Base-by-base conservation (phyloP, 805 yeast genomes). In the Sugiyamaella boreocaroliniensis region DNA sequence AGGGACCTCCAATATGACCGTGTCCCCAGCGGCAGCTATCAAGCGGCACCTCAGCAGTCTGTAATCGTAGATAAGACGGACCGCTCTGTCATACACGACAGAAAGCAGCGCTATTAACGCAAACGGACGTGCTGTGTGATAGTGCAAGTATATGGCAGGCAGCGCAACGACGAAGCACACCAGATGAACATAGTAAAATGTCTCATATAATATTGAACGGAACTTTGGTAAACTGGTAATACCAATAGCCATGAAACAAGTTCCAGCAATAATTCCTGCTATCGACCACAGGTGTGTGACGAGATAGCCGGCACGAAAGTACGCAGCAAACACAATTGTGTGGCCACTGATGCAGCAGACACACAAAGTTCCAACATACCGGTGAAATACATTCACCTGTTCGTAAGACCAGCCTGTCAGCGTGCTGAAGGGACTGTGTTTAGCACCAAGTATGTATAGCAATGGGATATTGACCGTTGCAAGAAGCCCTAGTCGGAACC, bases 401-500 rank as follows among this genome's bases (percentile, higher is more conserved):
- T 75, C 78, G 57, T 75, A 75, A 20, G 74, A 66, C 53, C 74
- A 67, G 1, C 78, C 79, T 0, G 77, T 72, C 15, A 61, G 47
- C 29, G 41, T 50, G 7, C 56, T 49, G 4, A 61, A 37, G 1
- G 64, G 64, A 4, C 57, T 47, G 46, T 57, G 62, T 49, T 61
- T 61, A 3, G 61, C 60, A 1, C 64, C 64, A 9, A 61, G 51
- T 16, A 61, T 56, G 47, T 61, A 61, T 2, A 61, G 43, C n/a
- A 61, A 4, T 4, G 61, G 60, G 29, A 57, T 40, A 47, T 61
- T 61, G 43, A 55, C 47, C 19, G 53, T 52, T 2, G 59, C 46
- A 22, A 61, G 41, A 20, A 57, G 45, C 4, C 64, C 64, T 8
- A 61, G 49, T 26, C 64, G 44, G 50, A 61, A 61, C 10, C 51